phyloP scores from a whole-genome alignment of 2,329 filamentous ascomycete genomes.

The Scytalidium sp. region DNA sequence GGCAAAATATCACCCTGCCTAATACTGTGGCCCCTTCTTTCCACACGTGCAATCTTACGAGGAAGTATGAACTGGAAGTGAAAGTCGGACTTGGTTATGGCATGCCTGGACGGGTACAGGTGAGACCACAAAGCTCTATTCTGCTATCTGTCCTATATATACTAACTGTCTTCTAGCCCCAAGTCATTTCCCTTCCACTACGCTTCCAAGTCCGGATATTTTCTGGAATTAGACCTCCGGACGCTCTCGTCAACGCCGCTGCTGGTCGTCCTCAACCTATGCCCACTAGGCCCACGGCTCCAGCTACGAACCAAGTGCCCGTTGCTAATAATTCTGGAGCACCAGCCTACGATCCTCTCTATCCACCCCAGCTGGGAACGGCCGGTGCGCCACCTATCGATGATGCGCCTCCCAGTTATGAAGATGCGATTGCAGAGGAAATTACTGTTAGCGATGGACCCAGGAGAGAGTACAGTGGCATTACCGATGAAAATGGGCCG shows the following conservation, averaged over 20 bases:
- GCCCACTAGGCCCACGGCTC: slow-evolving; percentile 16
- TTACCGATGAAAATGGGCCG: slow-evolving; percentile 59
- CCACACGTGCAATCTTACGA: slow-evolving; percentile 79
- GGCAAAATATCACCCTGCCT: slow-evolving; percentile 70
- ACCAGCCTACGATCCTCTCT: slow-evolving; percentile 46
- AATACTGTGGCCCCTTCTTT: slow-evolving; percentile 88
- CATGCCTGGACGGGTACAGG: slow-evolving; percentile 42
- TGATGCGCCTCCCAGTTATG: slow-evolving; percentile 91
- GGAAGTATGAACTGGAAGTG: slow-evolving; percentile 81
- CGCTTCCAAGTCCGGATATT: slow-evolving; percentile 77
- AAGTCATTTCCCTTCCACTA: slow-evolving; percentile 75
- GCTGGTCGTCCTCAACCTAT: slow-evolving; percentile 16
- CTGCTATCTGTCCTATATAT: not conserved
- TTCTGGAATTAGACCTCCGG: slow-evolving; percentile 82
- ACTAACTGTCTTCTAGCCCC: slow-evolving; percentile 44
- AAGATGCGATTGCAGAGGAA: slow-evolving; percentile 83
- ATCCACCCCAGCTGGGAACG: slow-evolving; percentile 55
- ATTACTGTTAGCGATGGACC: slow-evolving; percentile 68
- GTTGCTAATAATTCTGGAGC: slow-evolving; percentile 7
- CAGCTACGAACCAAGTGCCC: slow-evolving; percentile 23
- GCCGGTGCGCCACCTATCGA: slow-evolving; percentile 48
- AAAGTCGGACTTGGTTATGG: slow-evolving; percentile 77
- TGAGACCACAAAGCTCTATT: slow-evolving; percentile 8
- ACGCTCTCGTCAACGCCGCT: slow-evolving; percentile 69
- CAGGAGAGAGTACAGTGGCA: slow-evolving; percentile 65